Base-by-base conservation (phyloP, 1,139 yeast species). In the Kazachstania sp. region DNA sequence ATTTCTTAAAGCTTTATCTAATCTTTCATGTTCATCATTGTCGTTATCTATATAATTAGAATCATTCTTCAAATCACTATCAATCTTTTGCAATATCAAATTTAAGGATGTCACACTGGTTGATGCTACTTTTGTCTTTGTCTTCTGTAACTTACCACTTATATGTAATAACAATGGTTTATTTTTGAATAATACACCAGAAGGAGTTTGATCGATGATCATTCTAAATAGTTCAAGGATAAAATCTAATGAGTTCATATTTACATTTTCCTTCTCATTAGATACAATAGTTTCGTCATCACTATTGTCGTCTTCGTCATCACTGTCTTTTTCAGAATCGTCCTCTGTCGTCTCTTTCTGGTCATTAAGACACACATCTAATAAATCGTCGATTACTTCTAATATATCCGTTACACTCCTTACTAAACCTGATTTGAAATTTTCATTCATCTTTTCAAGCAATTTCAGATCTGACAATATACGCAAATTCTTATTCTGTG, bases 321-420 rank as follows among this genome's bases (percentile, higher is more conserved):
- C 76, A 28, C 15, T 37, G 23, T 72, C 75, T 49, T 73, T 77
- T 43, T 75, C 80, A 6, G 64, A 73, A 18, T 70, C 74, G 40
- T 67, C 73, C 3, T 68, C 71, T 8, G 59, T 63, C 13, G 48
- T 61, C 2, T 57, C 58, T 3, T 47, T 37, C 8, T 9, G 15
- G 7, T 26, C 28, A 8, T 3, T 36, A 18, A 19, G 12, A 36
- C 18, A n/a, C 4, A 50, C 50, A 13, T 55, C 57, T 37, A 81
- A 60, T 41, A 83, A 68, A 34, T 74, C 76, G 32, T 74, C 66
- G 1, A 84, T 75, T 26, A 86, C 72, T 16, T 68, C 69, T 28
- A 86, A 67, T 51, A 83, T 72, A 46, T 81, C 86, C 5, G 64
- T 62, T 0, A 94, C 84, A 3, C 83, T 77, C 35, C 75, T 75